Percentiles rank a stretch among this genome's conserved stretches.
phyloP scores from a whole-genome alignment of 208 protist genomes.

The Wallacemonas sp. region DNA sequence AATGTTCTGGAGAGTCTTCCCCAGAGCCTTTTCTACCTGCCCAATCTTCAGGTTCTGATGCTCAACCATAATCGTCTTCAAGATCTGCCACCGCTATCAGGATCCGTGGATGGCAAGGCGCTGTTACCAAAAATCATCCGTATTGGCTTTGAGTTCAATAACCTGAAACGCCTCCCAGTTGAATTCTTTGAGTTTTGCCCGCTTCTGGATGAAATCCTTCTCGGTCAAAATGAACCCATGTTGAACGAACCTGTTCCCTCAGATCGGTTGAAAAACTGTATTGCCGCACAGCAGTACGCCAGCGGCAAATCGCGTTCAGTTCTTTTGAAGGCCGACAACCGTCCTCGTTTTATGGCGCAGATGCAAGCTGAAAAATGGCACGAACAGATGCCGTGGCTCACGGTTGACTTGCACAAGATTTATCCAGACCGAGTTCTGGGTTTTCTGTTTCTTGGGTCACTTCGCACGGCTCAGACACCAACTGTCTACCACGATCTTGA shows the following conservation, averaged over 20 bases:
- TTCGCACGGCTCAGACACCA: constrained; percentile 81
- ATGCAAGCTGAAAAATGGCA: constrained; percentile 55
- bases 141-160: constrained; percentile 76
- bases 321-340: constrained; percentile 44
- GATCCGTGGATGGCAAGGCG: background rate
- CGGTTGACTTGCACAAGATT: constrained; percentile 82
- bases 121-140: constrained; percentile 49
- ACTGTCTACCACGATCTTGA: constrained; percentile 81
- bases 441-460: constrained; percentile 81
- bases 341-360: constrained; percentile 64
- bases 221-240: constrained; percentile 73
- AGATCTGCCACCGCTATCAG: constrained; percentile 11
- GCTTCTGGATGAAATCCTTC: constrained; percentile 48
- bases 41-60: constrained; percentile 59
- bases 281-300: constrained; percentile 17
- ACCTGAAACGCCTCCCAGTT: constrained; percentile 55
- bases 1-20: constrained; percentile 64
- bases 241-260: constrained; percentile 50
- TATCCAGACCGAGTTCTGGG: constrained; percentile 89
- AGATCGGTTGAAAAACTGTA: constrained; percentile 22
- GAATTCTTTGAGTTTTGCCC: constrained; percentile 63
- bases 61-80: constrained; percentile 71
- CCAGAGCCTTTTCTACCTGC: constrained; percentile 59
- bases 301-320: background rate
- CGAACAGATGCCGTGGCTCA: constrained; percentile 52